Evolutionary conservation across 139 green algal genomes (phyloP), one percentile per base, ranked within the genome.

Genomic region (Mesotaenium endlicherianum): DNA sequence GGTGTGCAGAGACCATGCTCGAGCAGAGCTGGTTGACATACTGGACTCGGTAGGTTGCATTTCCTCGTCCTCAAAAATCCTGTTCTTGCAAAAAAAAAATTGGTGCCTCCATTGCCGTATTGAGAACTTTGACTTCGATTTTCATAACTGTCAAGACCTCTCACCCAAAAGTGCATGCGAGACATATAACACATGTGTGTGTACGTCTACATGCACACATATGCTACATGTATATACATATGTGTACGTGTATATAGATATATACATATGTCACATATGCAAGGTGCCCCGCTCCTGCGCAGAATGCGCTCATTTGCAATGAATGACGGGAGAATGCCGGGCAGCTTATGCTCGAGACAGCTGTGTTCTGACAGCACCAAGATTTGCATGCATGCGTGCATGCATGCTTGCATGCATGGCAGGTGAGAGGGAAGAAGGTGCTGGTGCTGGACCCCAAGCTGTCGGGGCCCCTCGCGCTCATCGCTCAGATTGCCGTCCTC

Each of bases 381-480:
- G 53, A 34, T 64, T 64, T 64, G 53, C 53, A 26, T 34, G 26
- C 26, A 26, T 20, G 53, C 53, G 53, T 64, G 60, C 5, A 38
- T 78, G 11, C 11, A n/a, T 34, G 70, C 31, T 82, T n/a, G n/a
- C n/a, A n/a, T n/a, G n/a, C n/a, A n/a, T n/a, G n/a, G 70, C 78
- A 85, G 83, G 57, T 86, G 76, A 31, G 57, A 14, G 77, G 77
- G 3, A 84, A 49, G 36, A 98, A 98, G 88, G 90, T 91, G 1
- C 86, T 98, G 45, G 86, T 98, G 17, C 88, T 98, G 36, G 95
- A 98, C 80, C 88, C 90, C 0, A 84, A 81, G 0, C 80, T 97
- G 42, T 93, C 83, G 45, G 90, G 92, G 0, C 92, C 94, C 1
- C 89, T 98, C 41, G 84, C 90, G 5, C 84, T 96, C 20, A 87